Evolutionary conservation across 345 rosid species (phyloP).

Genomic region (Abelmoschus esculentus): DNA sequence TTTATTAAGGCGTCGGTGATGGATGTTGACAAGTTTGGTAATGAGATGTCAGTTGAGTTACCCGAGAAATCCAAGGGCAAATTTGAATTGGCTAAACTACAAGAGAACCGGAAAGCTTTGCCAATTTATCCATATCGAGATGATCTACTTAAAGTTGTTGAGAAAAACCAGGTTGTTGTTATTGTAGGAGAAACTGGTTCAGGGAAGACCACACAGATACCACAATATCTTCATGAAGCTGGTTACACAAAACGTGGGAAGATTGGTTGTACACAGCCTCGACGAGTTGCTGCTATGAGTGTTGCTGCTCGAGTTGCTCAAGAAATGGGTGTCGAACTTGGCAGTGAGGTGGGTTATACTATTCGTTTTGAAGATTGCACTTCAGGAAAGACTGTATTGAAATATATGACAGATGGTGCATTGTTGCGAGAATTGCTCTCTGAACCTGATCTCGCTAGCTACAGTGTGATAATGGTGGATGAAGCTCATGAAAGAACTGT

Average conservation of each 20-base stretch:
- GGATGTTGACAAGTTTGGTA: slow-evolving; percentile 74
- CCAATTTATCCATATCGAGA: slow-evolving; percentile 86
- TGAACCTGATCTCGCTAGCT: slow-evolving; percentile 84
- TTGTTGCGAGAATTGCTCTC: slow-evolving; percentile 86
- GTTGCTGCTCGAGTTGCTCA: slow-evolving; percentile 98
- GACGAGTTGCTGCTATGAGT: slow-evolving; percentile 98
- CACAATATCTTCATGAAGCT: slow-evolving; percentile 94
- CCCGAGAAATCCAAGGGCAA: slow-evolving; percentile 38
- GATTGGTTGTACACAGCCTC: slow-evolving; percentile 96
- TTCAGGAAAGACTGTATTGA: slow-evolving; percentile 83
- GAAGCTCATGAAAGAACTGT: slow-evolving; percentile 99
- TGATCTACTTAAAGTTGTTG: slow-evolving; percentile 65
- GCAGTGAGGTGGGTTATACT: slow-evolving; percentile 97
- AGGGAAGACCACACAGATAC: slow-evolving; percentile 95
- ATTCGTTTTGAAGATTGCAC: slow-evolving; percentile 98
- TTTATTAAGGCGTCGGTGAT: slow-evolving; percentile 78
- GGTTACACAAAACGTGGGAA: slow-evolving; percentile 90
- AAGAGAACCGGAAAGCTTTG: slow-evolving; percentile 78
- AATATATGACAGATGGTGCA: slow-evolving; percentile 98
- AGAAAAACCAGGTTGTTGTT: slow-evolving; percentile 81
- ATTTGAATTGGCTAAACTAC: slow-evolving; percentile 71
- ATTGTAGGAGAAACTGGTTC: slow-evolving; percentile 99
- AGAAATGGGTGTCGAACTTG: slow-evolving; percentile 98
- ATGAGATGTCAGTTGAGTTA: slow-evolving; percentile 29
- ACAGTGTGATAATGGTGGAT: slow-evolving; percentile 92